Conservation (phyloP, 352 stramenopile genomes). For the Phytophthora pisi region DNA sequence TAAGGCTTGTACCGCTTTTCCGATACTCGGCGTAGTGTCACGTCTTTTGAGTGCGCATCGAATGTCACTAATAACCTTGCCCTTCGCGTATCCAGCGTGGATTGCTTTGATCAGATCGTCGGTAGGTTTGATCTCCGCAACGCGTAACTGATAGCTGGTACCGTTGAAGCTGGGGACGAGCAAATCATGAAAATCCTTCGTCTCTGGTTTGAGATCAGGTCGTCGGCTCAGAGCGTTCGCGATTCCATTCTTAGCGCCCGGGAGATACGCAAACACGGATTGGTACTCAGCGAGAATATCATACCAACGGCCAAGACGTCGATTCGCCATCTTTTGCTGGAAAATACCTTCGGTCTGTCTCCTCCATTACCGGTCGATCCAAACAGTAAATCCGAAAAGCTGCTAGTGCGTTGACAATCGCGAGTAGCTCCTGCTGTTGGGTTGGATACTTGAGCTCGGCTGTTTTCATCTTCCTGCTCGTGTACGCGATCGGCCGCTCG, state of each 20-base stretch:
- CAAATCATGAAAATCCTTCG: background rate
- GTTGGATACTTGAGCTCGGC: background rate
- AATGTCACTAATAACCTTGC: background rate
- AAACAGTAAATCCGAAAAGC: background rate
- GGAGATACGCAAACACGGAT: background rate
- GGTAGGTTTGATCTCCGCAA: background rate
- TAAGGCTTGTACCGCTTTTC: background rate
- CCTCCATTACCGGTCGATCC: background rate
- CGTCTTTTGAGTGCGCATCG: background rate
- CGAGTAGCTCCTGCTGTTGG: background rate
- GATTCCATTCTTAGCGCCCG: background rate
- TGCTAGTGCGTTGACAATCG: background rate
- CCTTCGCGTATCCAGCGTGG: background rate
- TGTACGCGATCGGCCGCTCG: background rate
- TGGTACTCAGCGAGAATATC: background rate
- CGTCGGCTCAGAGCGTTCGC: background rate
- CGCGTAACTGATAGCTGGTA: background rate
- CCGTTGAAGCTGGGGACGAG: background rate
- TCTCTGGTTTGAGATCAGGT: background rate
- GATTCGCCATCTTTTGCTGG: background rate
- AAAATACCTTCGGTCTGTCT: constrained; percentile 1
- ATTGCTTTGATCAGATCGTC: background rate
- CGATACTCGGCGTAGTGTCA: background rate
- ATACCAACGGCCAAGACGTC: background rate
- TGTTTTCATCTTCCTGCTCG: background rate